Conservation (phyloP, 345 rosid genomes). For the Pugionium cornutum region DNA sequence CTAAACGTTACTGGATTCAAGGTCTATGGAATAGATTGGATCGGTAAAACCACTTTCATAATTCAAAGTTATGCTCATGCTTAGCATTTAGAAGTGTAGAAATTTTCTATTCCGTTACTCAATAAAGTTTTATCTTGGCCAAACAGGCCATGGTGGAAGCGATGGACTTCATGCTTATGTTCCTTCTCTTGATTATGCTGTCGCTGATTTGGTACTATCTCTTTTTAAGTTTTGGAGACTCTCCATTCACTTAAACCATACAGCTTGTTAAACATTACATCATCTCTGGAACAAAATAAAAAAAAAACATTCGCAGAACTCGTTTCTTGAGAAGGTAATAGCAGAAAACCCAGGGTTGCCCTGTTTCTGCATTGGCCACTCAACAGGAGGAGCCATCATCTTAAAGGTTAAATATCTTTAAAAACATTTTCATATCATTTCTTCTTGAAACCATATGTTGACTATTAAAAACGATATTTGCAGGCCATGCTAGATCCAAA, state of each 20-base stretch:
- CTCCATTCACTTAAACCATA: too few species aligned
- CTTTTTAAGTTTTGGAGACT: background rate
- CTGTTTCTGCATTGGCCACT: slow-evolving; percentile 93
- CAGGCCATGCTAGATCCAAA: slow-evolving; percentile 76
- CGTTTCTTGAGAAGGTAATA: slow-evolving; percentile 61
- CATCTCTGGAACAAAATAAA: background rate
- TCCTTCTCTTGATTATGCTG: slow-evolving; percentile 81
- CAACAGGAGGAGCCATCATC: slow-evolving; percentile 88
- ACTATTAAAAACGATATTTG: background rate
- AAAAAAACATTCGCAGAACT: slow-evolving; percentile 49
- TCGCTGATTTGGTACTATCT: slow-evolving; percentile 61
- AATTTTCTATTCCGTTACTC: background rate
- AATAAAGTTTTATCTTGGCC: background rate
- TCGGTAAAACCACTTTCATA: slow-evolving; percentile 53
- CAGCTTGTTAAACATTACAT: background rate
- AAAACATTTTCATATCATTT: background rate
- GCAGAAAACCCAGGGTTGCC: slow-evolving; percentile 69
- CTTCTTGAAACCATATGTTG: too few species aligned
- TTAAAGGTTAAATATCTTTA: slow-evolving; percentile 56
- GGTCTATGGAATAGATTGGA: slow-evolving; percentile 95
- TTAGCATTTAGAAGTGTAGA: background rate
- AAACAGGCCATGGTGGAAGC: slow-evolving; percentile 91
- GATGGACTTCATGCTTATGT: slow-evolving; percentile 91
- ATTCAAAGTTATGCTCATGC: background rate
- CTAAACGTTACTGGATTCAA: slow-evolving; percentile 79